Base-by-base conservation (phyloP, 306 rosid genomes). In the Pyrus communis region DNA sequence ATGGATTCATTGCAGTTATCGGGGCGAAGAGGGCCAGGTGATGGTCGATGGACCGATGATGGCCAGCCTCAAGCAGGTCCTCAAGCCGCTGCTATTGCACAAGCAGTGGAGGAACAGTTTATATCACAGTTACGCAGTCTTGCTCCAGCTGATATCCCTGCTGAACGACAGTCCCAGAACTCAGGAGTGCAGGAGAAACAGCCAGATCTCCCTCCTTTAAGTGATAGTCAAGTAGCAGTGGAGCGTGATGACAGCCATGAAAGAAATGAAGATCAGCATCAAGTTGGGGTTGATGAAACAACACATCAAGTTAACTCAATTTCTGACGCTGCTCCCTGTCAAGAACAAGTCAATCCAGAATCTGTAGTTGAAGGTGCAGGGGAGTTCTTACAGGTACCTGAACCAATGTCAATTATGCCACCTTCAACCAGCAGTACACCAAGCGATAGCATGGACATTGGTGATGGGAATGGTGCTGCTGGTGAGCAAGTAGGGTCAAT, bases 41-140 rank as follows among this genome's bases (percentile, higher is more conserved):
- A 89, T 79, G 96, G 98, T 74, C 90, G 99, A 79, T 95, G 99
- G 99, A 95, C 99, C 55, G 97, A 92, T 92, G 99, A 92, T 83
- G 99, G 99, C 58, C 99, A 85, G 79, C 97, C 99, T 52, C 99
- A 92, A 87, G 97, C 90, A 76, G 82, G 89, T 78, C 88, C 91
- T 79, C 96, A 90, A 77, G 93, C 97, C 3, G 92, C 90, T 79
- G 85, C 90, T 74, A 84, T 95, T 85, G 99, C 97, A 4, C 97
- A 95, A 79, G 96, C 96, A 35, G 90, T 95, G 30, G 99, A 95
- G 93, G 96, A 85, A 75, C 91, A 85, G 52, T 95, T 95, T 73
- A 77, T 92, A 46, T 85, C 88, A 73, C 89, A 89, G 75, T 63
- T 95, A 76, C 77, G 80, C 80, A 84, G 88, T 38, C 45, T 75